Percentiles rank a stretch among this genome's conserved stretches.
Evolutionary conservation across 345 rosid species (phyloP).

Genomic region (Lepidium sativum): DNA sequence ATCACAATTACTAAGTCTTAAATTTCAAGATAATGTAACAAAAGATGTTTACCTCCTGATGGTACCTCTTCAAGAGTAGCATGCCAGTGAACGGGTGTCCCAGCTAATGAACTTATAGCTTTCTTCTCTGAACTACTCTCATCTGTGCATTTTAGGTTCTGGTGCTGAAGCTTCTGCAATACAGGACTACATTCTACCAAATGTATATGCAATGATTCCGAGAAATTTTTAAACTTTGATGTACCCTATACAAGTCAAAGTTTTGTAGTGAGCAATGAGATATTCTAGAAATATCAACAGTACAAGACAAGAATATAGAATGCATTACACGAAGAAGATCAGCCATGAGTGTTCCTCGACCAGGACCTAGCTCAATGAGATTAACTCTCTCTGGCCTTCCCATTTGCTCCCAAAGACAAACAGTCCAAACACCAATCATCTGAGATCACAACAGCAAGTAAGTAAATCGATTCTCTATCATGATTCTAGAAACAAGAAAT

Average conservation of each 20-base stretch:
- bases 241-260: constrained; percentile 50
- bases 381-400: constrained; percentile 67
- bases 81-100: constrained; percentile 73
- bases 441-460: constrained; percentile 16
- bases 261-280: neutral
- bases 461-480: neutral
- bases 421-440: constrained; percentile 88
- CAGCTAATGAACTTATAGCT: constrained; percentile 46
- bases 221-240: constrained; percentile 65
- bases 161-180: constrained; percentile 63
- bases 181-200: constrained; percentile 89
- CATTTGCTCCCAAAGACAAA: constrained; percentile 97
- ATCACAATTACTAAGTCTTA: neutral
- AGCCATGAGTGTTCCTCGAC: constrained; percentile 88
- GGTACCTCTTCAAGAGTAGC: constrained; percentile 74
- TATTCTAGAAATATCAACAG: neutral
- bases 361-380: constrained; percentile 93
- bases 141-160: constrained; percentile 53
- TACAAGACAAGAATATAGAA: neutral
- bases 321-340: constrained; percentile 78
- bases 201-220: constrained; percentile 68
- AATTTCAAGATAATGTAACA: constrained; percentile 11
- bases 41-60: constrained; percentile 56
- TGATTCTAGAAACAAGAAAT: neutral
- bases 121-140: constrained; percentile 33